Percentiles rank a stretch among this genome's conserved stretches.
Evolutionary conservation across 768 basidiomycete species (phyloP).

Genomic region (Tylopilus rubrobrunneus): DNA sequence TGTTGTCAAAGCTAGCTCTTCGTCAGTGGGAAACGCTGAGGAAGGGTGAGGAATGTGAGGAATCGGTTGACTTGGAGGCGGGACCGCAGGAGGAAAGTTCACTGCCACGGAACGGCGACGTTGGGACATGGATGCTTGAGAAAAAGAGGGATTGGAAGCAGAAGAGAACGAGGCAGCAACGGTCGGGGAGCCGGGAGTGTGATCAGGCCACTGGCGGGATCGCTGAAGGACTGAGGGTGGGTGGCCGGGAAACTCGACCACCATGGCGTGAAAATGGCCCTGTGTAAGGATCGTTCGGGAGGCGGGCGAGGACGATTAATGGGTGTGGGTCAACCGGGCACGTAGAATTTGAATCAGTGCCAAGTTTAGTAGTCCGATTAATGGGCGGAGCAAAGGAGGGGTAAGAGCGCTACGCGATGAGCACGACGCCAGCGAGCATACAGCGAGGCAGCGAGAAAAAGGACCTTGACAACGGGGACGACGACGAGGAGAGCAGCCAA

Average conservation of each 20-base stretch:
- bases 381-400: background rate
- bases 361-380: constrained; percentile 15
- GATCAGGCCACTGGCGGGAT: constrained; percentile 35
- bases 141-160: constrained; percentile 29
- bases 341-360: constrained; percentile 9
- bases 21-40: constrained; percentile 13
- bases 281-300: background rate
- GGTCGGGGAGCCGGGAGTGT: constrained; percentile 9
- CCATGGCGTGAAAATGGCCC: constrained; percentile 21
- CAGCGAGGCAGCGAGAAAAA: constrained; percentile 3
- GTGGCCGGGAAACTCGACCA: constrained; percentile 27
- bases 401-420: constrained; percentile 7
- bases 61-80: constrained; percentile 73
- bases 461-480: constrained; percentile 1
- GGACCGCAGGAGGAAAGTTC: constrained; percentile 59
- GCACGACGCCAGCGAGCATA: constrained; percentile 8
- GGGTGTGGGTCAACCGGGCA: constrained; percentile 1
- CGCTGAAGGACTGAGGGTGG: constrained; percentile 28
- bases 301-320: background rate
- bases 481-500: constrained; percentile 5
- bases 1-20: constrained; percentile 17
- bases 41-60: constrained; percentile 53
- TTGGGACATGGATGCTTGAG: constrained; percentile 29
- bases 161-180: constrained; percentile 33
- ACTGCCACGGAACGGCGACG: constrained; percentile 71